Evolutionary conservation across 139 green algal genomes (phyloP), one percentile per base, ranked within the genome.

Genomic region (Auxenochlorella pyrenoidosa): DNA sequence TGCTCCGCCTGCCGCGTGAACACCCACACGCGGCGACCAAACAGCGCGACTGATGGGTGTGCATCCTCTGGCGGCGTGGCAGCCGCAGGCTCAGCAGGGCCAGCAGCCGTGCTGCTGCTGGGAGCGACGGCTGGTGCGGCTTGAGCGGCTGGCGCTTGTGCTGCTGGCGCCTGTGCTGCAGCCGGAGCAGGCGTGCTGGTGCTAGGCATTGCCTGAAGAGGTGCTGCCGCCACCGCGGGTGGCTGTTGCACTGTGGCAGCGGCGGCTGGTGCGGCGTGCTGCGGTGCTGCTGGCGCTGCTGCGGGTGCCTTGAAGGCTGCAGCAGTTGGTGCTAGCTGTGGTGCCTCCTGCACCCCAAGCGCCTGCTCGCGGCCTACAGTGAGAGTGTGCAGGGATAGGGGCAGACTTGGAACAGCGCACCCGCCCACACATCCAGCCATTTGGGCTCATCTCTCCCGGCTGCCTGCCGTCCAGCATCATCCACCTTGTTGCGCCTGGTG

Each of bases 1-100:
- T 63, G 44, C 78, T 86, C 89, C 28, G 89, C 89, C n/a, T 86
- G 63, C n/a, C 85, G 83, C 1, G 86, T 90, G 81, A 92, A 92
- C 18, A 92, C 86, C 44, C 83, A 60, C 63, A 92, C 80, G 16
- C 83, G 51, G 59, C 66, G 79, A 1, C 86, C 79, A 87, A 87
- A 87, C 51, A 90, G 26, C 36, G 78, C 47, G 26, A 85, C 78
- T 18, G 86, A 86, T 5, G 86, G 77, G 47, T 72, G 70, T 16
- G 38, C 19, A 28, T 43, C 66, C 4, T 2, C 84, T 63, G 54
- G 44, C 32, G 28, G 40, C 19, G 30, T 40, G 1, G 24, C 16
- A n/a, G 82, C 68, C n/a, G 66, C 34, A 22, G 68, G 21, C 24
- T 44, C 21, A 34, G 36, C 38, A 15, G 54, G 6, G 38, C 34